phyloP scores from a whole-genome alignment of 768 basidiomycete species.

The Psilocybe sp. region DNA sequence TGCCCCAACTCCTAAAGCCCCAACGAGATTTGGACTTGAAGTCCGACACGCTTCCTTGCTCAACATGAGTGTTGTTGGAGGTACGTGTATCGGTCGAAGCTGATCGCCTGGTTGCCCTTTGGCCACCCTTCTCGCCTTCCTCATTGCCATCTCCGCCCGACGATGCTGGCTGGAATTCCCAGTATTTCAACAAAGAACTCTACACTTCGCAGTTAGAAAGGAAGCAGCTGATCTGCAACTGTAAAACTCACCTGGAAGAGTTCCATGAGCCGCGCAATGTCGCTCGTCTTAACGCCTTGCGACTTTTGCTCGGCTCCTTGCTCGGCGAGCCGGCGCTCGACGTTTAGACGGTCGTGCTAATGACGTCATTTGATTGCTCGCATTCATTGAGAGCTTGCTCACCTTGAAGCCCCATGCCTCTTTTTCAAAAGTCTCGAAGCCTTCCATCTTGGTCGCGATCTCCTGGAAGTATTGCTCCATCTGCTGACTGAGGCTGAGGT shows the following conservation, averaged over 20 bases:
- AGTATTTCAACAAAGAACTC: conserved; percentile 71
- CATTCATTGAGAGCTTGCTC: conserved; percentile 1
- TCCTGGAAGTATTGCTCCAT: conserved; percentile 80
- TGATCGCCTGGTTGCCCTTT: conserved; percentile 20
- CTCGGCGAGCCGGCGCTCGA: conserved; percentile 61
- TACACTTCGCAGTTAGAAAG: conserved; percentile 18
- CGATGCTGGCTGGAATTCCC: conserved; percentile 56
- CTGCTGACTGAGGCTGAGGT: conserved; percentile 72
- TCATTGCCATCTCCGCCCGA: conserved; percentile 21
- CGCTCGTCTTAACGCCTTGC: conserved; percentile 64
- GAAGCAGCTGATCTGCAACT: background rate
- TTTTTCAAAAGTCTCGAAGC: conserved; percentile 70
- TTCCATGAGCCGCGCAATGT: conserved; percentile 82
- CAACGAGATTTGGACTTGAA: conserved; percentile 24
- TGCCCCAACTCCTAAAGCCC: conserved; percentile 31
- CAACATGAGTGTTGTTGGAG: conserved; percentile 43
- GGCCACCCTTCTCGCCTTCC: conserved; percentile 15
- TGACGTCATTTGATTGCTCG: background rate
- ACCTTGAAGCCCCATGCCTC: conserved; percentile 83
- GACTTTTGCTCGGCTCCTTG: conserved; percentile 38
- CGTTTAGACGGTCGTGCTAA: conserved; percentile 74
- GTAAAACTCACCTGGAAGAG: conserved; percentile 60
- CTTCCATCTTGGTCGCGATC: conserved; percentile 53
- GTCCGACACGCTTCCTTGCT: conserved; percentile 21
- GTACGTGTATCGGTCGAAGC: conserved; percentile 28